Evolutionary conservation across 352 stramenopile species (phyloP), one percentile per base, ranked within the genome.

Genomic region (Phytophthora pini): DNA sequence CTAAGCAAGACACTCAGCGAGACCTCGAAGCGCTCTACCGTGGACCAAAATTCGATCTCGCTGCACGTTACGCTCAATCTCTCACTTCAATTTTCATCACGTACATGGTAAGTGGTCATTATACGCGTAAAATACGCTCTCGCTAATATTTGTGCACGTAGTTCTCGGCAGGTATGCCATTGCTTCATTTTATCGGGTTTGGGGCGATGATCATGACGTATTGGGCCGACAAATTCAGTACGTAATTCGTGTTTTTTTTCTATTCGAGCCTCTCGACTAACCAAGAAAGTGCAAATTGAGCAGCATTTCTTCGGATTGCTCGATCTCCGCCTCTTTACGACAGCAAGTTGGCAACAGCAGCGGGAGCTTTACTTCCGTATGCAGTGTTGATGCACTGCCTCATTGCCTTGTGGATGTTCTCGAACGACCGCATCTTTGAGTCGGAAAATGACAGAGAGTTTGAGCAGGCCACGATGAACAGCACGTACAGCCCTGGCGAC

Each of bases 151-250:
- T 31, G 2, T 17, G 9, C 22, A 39, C 67, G 17, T 17, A 94
- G 82, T 93, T 94, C 46, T 94, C 87, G 15, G 84, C 84, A 10
- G 87, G 87, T 0, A 94, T 94, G 79, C 87, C 87, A 8, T 63
- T 94, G 41, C 75, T 94, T 24, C 80, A 93, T 38, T 68, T 93
- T 46, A 82, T 93, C 6, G 87, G 87, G 1, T 86, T 93, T 45
- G 59, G 83, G 3, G 73, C 81, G 20, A 91, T 93, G 69, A 64
- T 93, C 24, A 80, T 88, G 71, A 93, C 84, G 15, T 94, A 92
- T 62, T 94, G 87, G 87, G 84, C 87, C 5, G 87, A 94, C 68
- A 94, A 94, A 77, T 90, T 93, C 75, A 94, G 86, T 94, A 80
- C 61, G 38, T 38, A 10, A 48, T 7, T 36, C 20, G 43, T 4